These are phyloP conservation scores for Pterocarpus santalinus DNA, from an alignment of 306 rosid genomes.

Conservation along the genomic window DNA sequence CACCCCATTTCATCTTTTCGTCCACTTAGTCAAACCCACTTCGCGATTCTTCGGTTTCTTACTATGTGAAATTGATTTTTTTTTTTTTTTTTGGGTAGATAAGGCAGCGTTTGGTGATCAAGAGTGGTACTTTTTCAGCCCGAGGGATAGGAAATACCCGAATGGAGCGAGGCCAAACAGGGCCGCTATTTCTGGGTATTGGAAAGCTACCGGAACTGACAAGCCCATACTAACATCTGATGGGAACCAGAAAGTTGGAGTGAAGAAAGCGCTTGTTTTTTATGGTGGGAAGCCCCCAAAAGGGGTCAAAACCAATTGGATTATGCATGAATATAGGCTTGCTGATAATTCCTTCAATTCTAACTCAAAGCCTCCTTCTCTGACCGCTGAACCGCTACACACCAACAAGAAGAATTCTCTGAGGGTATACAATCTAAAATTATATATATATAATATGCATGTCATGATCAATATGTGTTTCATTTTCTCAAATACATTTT, in stretches of 20 bases:
- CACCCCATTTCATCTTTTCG: slow-evolving; percentile 41
- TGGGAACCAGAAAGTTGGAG: slow-evolving; percentile 51
- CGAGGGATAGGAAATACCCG: slow-evolving; percentile 59
- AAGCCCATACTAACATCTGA: slow-evolving; percentile 50
- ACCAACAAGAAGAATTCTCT: slow-evolving; percentile 63
- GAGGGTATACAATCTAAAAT: slow-evolving; percentile 55
- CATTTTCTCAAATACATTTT: background rate
- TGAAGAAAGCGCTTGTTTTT: slow-evolving; percentile 56
- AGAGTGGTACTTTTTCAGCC: slow-evolving; percentile 61
- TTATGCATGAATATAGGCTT: slow-evolving; percentile 60
- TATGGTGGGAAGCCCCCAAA: slow-evolving; percentile 61
- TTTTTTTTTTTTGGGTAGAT: background rate
- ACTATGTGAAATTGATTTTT: background rate
- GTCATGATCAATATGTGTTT: background rate
- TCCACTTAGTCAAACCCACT: slow-evolving; percentile 7
- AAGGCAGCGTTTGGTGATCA: slow-evolving; percentile 57
- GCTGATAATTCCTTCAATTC: slow-evolving; percentile 19
- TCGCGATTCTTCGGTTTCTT: background rate
- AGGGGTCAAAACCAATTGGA: slow-evolving; percentile 62
- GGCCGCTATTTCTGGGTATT: slow-evolving; percentile 58
- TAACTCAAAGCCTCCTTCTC: slow-evolving; percentile 45
- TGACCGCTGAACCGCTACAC: slow-evolving; percentile 34
- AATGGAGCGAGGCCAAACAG: slow-evolving; percentile 61
- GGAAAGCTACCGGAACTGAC: slow-evolving; percentile 63
- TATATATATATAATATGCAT: background rate